Conservation (phyloP, 2,329 filamentous ascomycete species). For the Aureobasidium melanogenum region DNA sequence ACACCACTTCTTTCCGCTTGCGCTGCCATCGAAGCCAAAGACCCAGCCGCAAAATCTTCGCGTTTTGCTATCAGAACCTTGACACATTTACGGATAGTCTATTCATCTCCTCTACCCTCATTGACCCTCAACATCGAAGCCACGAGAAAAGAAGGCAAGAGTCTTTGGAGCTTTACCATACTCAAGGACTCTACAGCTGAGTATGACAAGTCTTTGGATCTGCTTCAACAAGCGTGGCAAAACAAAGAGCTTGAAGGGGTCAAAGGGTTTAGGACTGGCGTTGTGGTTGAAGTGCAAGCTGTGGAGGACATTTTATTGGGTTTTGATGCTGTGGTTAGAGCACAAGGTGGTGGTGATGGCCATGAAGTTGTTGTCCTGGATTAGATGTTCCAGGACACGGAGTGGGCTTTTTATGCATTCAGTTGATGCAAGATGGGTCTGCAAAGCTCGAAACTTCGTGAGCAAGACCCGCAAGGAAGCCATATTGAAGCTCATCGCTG, state of each 20-base stretch:
- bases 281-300: constrained; percentile 24
- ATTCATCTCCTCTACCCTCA: constrained; percentile 29
- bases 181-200: not conserved
- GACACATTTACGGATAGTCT: constrained; percentile 31
- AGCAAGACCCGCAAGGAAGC: not conserved
- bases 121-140: constrained; percentile 30
- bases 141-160: constrained; percentile 24
- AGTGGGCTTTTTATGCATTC: not conserved
- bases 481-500: not conserved
- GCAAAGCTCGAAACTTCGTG: too few species aligned
- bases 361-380: constrained; percentile 11
- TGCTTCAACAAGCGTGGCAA: constrained; percentile 16
- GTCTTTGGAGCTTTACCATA: constrained; percentile 31
- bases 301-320: not conserved
- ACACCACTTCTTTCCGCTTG: constrained; percentile 57
- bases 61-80: constrained; percentile 26
- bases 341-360: not conserved
- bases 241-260: constrained; percentile 25
- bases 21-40: constrained; percentile 45
- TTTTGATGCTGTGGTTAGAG: constrained; percentile 30
- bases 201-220: not conserved
- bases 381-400: not conserved
- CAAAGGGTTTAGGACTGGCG: constrained; percentile 29
- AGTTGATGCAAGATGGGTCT: not conserved
- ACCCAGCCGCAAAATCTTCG: constrained; percentile 4